Base-by-base conservation (phyloP, 2,329 filamentous ascomycete species). In the Pseudocercospora vitis region DNA sequence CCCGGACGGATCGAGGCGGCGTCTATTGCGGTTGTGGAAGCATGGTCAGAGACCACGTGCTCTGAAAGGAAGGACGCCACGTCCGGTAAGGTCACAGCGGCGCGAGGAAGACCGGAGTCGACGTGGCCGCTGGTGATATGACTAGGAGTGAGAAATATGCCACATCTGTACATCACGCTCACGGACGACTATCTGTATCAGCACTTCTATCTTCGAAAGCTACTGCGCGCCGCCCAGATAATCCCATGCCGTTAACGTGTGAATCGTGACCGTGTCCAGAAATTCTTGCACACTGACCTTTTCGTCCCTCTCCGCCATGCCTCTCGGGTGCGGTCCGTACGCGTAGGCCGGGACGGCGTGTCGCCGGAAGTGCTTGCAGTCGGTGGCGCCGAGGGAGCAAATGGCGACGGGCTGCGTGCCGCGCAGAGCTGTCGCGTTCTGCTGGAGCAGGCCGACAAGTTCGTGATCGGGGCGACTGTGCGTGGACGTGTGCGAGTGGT, bases 291-390 rank as follows among this genome's bases (percentile, higher is more conserved):
- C 23, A 59, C 60, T 55, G 35, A 67, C 58, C 61, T 63, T 61
- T 63, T 64, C 58, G 48, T 68, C 44, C 23, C 52, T 55, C 23
- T 60, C 61, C 7, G 62, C 66, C 66, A 59, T 70, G 1, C 64
- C 64, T 11, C 61, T 58, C n/a, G 69, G 67, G 32, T 62, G 63
- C 6, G 61, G 63, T 1, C 72, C 70, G 56, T 69, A 72, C 1
- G 70, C 64, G 59, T 73, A 75, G 2, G 70, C 71, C 0, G 71
- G 71, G 3, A 74, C 58, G 1, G 63, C 65, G 7, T 60, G 60
- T 55, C 73, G 71, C 12, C 73, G 60, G 52, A 70, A 75, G 54
- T 71, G 70, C 55, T 76, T 74, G 48, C 70, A 73, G 45, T 74
- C 71, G 1, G 73, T 76, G 1, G 71, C 72, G 8, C 72, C 72